A percentile compares a stretch with the other conserved stretches of the same genome.
Evolutionary conservation across 2,329 filamentous ascomycete species (phyloP).

Genomic region (Trichoderma sp.): DNA sequence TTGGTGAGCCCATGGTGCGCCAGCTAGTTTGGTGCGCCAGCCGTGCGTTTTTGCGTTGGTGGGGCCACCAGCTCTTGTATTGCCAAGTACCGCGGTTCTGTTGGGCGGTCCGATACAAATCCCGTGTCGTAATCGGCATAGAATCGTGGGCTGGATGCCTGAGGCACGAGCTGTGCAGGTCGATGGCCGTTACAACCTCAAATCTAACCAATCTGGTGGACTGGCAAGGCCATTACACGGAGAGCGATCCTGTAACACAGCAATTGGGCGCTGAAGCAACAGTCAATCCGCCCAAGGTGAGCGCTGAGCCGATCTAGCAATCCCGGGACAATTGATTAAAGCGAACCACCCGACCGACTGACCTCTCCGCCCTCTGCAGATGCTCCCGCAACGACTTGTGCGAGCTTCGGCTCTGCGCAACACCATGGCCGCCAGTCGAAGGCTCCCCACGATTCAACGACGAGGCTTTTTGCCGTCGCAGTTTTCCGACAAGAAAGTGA

Average conservation of each 20-base stretch:
- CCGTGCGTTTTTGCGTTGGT: background rate
- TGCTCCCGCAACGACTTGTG: slow-evolving; percentile 59
- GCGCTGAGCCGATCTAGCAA: slow-evolving; percentile 2
- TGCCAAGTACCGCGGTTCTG: slow-evolving; percentile 1
- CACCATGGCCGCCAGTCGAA: slow-evolving; percentile 44
- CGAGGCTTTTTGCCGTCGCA: slow-evolving; percentile 55
- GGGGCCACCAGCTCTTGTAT: background rate
- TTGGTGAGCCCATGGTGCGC: background rate
- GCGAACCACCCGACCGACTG: background rate
- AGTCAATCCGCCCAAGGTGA: slow-evolving; percentile 34
- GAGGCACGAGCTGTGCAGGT: slow-evolving; percentile 32
- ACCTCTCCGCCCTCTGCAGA: slow-evolving; percentile 39
- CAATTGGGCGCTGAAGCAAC: slow-evolving; percentile 36
- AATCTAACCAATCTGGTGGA: slow-evolving; percentile 24
- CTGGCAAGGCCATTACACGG: slow-evolving; percentile 28
- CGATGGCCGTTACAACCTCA: slow-evolving; percentile 29
- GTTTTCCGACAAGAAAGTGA: slow-evolving; percentile 43
- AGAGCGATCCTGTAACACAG: slow-evolving; percentile 33
- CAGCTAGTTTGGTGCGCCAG: background rate
- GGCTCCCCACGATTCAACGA: slow-evolving; percentile 53
- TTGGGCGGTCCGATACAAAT: slow-evolving; percentile 12
- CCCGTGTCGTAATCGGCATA: slow-evolving; percentile 2
- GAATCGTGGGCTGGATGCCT: slow-evolving; percentile 29
- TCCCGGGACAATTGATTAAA: background rate
- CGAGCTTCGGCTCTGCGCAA: slow-evolving; percentile 46